Conservation (phyloP, 2,329 filamentous ascomycete genomes). For the Talaromyces sp. region DNA sequence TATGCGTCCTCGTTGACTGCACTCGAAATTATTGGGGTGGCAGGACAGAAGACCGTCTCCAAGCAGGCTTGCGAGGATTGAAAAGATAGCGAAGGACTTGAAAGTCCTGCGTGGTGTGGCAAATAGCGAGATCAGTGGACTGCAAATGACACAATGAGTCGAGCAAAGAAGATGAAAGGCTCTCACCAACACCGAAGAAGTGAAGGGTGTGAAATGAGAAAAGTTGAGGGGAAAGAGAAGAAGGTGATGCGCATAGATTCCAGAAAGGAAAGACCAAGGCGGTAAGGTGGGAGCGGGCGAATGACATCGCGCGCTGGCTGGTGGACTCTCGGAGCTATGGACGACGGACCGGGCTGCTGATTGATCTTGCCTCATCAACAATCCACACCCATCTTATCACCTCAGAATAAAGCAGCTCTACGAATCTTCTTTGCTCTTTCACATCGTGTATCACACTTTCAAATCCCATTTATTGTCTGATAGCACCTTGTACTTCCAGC, state of each 20-base stretch:
- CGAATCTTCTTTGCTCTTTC: neutral
- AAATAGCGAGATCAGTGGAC: neutral
- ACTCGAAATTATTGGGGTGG: neutral
- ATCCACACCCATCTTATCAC: neutral
- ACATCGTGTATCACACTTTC: neutral
- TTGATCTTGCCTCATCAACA: constrained; percentile 12
- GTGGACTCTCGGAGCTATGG: constrained; percentile 15
- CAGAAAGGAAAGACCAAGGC: constrained; percentile 13
- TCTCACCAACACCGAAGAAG: neutral
- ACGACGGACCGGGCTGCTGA: constrained; percentile 1
- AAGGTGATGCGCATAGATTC: constrained; percentile 1
- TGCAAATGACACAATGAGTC: neutral
- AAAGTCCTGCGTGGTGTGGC: neutral
- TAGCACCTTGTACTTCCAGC: constrained; percentile 1
- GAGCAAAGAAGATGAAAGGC: neutral
- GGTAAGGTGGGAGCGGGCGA: constrained; percentile 14
- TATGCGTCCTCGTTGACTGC: constrained; percentile 1
- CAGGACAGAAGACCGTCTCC: neutral
- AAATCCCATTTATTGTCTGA: neutral
- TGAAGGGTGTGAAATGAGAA: neutral
- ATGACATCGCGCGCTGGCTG: constrained; percentile 5
- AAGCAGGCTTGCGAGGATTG: neutral
- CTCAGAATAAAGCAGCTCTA: neutral
- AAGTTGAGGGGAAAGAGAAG: constrained; percentile 10
- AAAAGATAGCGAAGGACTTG: neutral